A percentile compares a stretch with the other conserved stretches of the same genome.
phyloP scores from a whole-genome alignment of 805 yeast genomes.

The Komagataella phaffii region DNA sequence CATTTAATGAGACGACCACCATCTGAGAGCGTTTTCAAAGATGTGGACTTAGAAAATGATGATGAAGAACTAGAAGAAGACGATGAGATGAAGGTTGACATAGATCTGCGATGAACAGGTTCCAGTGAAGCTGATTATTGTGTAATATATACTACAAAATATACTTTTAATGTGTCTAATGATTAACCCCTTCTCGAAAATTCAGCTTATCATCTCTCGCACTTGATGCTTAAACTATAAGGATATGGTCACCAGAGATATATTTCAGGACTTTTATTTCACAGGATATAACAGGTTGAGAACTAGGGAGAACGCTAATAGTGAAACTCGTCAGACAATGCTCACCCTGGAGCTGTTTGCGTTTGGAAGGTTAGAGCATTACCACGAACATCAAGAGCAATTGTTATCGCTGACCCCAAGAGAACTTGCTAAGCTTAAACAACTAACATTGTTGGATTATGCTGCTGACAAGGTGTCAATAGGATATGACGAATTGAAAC shows the following conservation, averaged over 20 bases:
- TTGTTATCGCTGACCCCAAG: conserved; percentile 3
- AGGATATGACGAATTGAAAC: neutral
- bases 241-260: neutral
- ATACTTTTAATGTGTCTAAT: neutral
- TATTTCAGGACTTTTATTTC: neutral
- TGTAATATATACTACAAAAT: neutral
- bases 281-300: neutral
- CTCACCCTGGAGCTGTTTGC: conserved; percentile 13
- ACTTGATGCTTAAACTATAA: neutral
- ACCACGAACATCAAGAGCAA: neutral
- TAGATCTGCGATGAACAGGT: neutral
- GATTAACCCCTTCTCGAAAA: neutral
- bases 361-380: conserved; percentile 13
- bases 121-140: neutral
- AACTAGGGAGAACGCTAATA: neutral
- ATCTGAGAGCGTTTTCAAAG: conserved; percentile 37
- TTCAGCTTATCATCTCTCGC: neutral
- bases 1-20: conserved; percentile 74
- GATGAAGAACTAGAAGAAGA: conserved; percentile 6
- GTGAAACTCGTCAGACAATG: neutral
- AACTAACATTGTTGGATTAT: conserved; percentile 7
- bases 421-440: conserved; percentile 10
- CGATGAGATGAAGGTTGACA: conserved; percentile 4
- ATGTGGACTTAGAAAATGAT: conserved; percentile 12
- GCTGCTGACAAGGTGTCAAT: neutral